A percentile compares a stretch with the other conserved stretches of the same genome.
Conservation (phyloP, 805 yeast species). For the Komagataella ulmi region DNA sequence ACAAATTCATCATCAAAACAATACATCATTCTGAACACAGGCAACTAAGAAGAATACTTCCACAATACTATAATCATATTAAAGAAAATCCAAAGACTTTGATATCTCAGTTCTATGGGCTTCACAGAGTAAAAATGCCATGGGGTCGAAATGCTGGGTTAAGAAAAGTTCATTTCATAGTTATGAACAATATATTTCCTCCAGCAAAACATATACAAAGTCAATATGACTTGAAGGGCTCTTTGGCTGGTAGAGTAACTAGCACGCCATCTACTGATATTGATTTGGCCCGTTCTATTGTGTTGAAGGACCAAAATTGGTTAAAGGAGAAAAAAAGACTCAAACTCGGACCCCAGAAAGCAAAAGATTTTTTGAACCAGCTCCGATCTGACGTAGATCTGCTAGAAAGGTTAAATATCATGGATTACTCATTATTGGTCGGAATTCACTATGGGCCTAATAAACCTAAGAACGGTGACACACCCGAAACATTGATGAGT, state of each 20-base stretch:
- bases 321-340: slow-evolving; percentile 50
- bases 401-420: slow-evolving; percentile 63
- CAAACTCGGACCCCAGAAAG: slow-evolving; percentile 64
- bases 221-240: slow-evolving; percentile 88
- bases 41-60: slow-evolving; percentile 59
- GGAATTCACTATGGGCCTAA: slow-evolving; percentile 60
- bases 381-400: slow-evolving; percentile 63
- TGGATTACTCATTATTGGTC: slow-evolving; percentile 88
- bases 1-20: slow-evolving; percentile 88
- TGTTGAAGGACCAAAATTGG: slow-evolving; percentile 86
- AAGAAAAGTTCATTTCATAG: slow-evolving; percentile 81
- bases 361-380: slow-evolving; percentile 49
- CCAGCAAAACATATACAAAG: slow-evolving; percentile 78
- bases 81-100: slow-evolving; percentile 77
- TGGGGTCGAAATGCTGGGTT: slow-evolving; percentile 31
- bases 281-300: slow-evolving; percentile 22
- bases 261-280: slow-evolving; percentile 18
- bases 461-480: slow-evolving; percentile 36
- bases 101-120: slow-evolving; percentile 90
- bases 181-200: slow-evolving; percentile 95
- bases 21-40: slow-evolving; percentile 89
- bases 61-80: slow-evolving; percentile 72
- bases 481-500: slow-evolving; percentile 5
- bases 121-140: slow-evolving; percentile 88
- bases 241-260: slow-evolving; percentile 69